A percentile compares a stretch with the other conserved stretches of the same genome.
These are phyloP conservation scores for Nakaseomyces nivariensis DNA, from an alignment of 1,139 yeast genomes.

Conservation along the genomic window DNA sequence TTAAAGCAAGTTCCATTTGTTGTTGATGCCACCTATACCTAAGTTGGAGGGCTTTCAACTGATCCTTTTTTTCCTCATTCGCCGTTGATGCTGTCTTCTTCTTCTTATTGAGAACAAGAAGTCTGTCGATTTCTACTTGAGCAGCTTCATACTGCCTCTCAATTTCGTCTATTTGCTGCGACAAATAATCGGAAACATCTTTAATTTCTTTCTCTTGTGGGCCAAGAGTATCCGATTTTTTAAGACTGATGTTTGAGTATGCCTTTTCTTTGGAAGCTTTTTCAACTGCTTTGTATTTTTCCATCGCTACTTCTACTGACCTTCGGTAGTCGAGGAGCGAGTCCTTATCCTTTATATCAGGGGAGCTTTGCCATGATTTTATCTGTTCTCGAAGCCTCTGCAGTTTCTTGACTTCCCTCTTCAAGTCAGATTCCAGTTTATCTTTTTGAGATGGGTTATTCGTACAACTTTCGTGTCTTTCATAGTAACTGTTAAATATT, in stretches of 20 bases:
- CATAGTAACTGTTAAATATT: conserved; percentile 58
- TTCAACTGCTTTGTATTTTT: conserved; percentile 67
- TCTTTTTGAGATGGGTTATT: conserved; percentile 63
- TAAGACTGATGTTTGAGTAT: conserved; percentile 52
- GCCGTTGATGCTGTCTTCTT: conserved; percentile 40
- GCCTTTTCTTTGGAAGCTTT: conserved; percentile 68
- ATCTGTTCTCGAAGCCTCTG: conserved; percentile 70
- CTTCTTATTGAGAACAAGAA: conserved; percentile 33
- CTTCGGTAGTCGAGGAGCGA: conserved; percentile 51
- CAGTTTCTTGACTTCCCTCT: conserved; percentile 64
- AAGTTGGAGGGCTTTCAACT: conserved; percentile 33
- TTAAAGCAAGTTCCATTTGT: conserved; percentile 51
- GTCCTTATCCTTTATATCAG: conserved; percentile 62
- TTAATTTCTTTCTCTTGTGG: conserved; percentile 49
- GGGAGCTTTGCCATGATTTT: conserved; percentile 67
- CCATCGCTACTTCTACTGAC: conserved; percentile 72
- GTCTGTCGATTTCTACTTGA: conserved; percentile 50
- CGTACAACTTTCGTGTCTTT: conserved; percentile 51
- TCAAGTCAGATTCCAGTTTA: conserved; percentile 58
- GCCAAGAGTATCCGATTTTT: conserved; percentile 44
- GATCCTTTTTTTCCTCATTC: conserved; percentile 49
- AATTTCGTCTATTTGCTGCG: conserved; percentile 52
- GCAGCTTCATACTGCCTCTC: conserved; percentile 52
- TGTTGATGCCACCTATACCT: conserved; percentile 52
- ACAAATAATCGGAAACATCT: conserved; percentile 52